phyloP scores from a whole-genome alignment of 202 grass and related monocot species.

The Bolboschoenoplectus hybrid region DNA sequence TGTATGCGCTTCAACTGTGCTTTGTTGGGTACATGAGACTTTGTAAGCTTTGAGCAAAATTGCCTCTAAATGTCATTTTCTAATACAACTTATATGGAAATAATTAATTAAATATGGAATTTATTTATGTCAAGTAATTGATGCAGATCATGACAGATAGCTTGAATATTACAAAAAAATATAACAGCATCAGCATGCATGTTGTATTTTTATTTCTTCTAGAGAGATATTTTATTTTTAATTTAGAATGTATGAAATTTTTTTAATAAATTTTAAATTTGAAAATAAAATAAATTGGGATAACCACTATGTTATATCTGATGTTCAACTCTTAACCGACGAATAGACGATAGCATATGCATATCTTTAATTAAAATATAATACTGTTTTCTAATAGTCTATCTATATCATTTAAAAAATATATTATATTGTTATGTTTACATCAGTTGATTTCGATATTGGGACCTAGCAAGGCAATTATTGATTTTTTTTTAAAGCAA shows the following conservation, averaged over 20 bases:
- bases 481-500: not conserved
- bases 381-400: not conserved
- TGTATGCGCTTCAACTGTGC: constrained; percentile 8
- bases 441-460: too few species aligned
- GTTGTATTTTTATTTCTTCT: not conserved
- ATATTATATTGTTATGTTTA: too few species aligned
- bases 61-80: constrained; percentile 9
- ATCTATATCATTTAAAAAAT: not conserved
- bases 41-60: not conserved
- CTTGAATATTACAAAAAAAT: constrained; percentile 11
- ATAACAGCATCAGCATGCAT: not conserved
- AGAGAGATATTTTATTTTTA: not conserved
- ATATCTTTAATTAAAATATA: too few species aligned
- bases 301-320: not conserved
- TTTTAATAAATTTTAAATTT: not conserved
- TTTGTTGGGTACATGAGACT: not conserved
- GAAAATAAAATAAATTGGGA: not conserved
- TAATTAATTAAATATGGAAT: not conserved
- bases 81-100: not conserved
- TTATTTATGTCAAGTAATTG: constrained; percentile 11
- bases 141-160: not conserved
- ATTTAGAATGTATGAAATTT: not conserved
- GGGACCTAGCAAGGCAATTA: not conserved
- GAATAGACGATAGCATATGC: not conserved
- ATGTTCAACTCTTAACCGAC: not conserved